A percentile compares a stretch with the other conserved stretches of the same genome.
These are phyloP conservation scores for Jaapia argillacea DNA, from an alignment of 768 basidiomycete genomes.

Conservation along the genomic window DNA sequence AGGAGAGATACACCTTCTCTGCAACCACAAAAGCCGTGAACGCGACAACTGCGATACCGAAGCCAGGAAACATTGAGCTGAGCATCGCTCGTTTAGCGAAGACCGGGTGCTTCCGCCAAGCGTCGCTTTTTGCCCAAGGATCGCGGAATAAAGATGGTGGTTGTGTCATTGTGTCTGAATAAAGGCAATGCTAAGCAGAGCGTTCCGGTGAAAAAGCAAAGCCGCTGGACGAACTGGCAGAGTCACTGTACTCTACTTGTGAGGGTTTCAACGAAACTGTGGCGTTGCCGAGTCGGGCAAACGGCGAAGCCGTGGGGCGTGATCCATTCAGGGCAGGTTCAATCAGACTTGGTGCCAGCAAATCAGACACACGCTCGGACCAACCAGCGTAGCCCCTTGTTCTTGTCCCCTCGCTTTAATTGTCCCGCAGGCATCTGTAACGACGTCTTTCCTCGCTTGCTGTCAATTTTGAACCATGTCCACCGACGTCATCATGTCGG, in stretches of 20 bases:
- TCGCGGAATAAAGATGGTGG: conserved; percentile 58
- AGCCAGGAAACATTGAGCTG: conserved; percentile 85
- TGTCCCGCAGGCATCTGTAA: too few relatives aligned
- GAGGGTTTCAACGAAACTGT: background rate
- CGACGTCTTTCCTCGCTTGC: too few relatives aligned
- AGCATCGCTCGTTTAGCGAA: conserved; percentile 86
- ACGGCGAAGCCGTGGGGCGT: conserved; percentile 15
- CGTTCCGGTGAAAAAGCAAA: background rate
- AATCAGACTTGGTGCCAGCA: conserved; percentile 29
- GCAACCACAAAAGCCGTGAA: conserved; percentile 87
- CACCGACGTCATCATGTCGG: conserved; percentile 37
- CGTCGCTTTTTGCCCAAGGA: conserved; percentile 90
- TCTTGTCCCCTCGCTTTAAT: conserved; percentile 16
- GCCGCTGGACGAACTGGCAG: background rate
- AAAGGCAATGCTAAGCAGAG: background rate
- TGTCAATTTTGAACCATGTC: conserved; percentile 15
- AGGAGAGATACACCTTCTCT: conserved; percentile 57
- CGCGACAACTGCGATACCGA: conserved; percentile 86
- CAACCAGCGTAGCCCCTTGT: conserved; percentile 17
- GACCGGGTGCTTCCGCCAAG: conserved; percentile 86
- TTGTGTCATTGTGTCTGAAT: background rate
- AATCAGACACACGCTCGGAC: conserved; percentile 7
- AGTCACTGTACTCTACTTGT: background rate
- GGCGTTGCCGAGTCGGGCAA: background rate
- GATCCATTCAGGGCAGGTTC: conserved; percentile 47